Percentiles rank a stretch among this genome's conserved stretches.
These are phyloP conservation scores for Neurospora sp. DNA, from an alignment of 495 filamentous ascomycete species.

Conservation along the genomic window DNA sequence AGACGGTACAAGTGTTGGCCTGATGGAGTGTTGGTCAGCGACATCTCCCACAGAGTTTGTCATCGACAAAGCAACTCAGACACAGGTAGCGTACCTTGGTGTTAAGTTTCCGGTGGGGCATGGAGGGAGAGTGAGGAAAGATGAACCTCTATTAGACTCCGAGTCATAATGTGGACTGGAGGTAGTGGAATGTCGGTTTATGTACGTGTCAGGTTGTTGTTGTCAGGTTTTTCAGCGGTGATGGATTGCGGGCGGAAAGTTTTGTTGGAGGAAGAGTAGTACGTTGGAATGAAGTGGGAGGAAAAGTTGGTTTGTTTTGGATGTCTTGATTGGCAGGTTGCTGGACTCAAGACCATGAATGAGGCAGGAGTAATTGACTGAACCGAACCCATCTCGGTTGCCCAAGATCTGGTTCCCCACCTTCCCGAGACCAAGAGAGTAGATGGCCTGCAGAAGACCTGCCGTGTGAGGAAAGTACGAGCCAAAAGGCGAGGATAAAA, in stretches of 20 bases:
- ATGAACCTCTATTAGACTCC: not conserved
- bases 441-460: not conserved
- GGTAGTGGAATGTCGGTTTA: not conserved
- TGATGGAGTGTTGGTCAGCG: not conserved
- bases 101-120: not conserved
- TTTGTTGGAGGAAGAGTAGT: not conserved
- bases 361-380: not conserved
- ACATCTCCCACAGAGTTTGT: not conserved
- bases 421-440: not conserved
- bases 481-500: not conserved
- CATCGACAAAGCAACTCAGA: not conserved
- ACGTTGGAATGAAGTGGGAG: not conserved
- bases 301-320: no score
- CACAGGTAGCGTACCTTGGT: not conserved
- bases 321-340: not conserved
- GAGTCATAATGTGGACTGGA: not conserved
- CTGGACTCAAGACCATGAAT: not conserved
- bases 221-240: not conserved
- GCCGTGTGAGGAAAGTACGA: not conserved
- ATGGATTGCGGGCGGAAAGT: not conserved
- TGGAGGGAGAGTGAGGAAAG: not conserved
- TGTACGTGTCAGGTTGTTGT: not conserved
- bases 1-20: not conserved
- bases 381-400: not conserved
- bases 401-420: not conserved